A percentile compares a stretch with the other conserved stretches of the same genome.
Conservation (phyloP, 139 green algal genomes). For the Asterochloris sp. region DNA sequence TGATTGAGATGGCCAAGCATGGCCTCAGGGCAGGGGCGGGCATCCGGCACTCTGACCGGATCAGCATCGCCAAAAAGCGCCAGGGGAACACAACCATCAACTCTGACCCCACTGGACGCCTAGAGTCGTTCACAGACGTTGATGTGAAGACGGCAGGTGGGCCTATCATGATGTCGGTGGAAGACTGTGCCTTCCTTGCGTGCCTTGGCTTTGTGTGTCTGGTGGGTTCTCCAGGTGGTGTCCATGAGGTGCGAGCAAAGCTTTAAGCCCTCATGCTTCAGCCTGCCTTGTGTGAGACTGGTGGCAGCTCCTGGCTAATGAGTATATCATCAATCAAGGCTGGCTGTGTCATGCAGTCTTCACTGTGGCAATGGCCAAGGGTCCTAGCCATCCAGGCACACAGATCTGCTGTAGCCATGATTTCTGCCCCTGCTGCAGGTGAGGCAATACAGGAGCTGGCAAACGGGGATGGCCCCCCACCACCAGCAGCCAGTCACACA, state of each 20-base stretch:
- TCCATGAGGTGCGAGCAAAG: not conserved
- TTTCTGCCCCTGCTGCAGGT: too few relatives aligned
- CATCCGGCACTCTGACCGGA: not conserved
- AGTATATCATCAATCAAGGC: too few relatives aligned
- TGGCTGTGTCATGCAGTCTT: too few relatives aligned
- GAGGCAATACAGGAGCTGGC: too few relatives aligned
- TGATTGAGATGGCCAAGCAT: constrained; percentile 86
- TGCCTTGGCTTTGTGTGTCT: not conserved
- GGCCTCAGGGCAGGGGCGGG: constrained; percentile 43
- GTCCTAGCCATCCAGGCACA: too few relatives aligned
- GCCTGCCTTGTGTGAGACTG: too few relatives aligned
- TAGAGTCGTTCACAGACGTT: constrained; percentile 71
- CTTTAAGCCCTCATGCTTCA: not conserved
- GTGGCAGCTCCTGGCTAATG: too few relatives aligned
- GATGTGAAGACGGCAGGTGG: constrained; percentile 41
- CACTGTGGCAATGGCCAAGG: too few relatives aligned
- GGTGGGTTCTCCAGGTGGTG: constrained; percentile 6
- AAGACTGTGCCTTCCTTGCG: not conserved
- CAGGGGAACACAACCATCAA: constrained; percentile 46
- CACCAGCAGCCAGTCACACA: not conserved
- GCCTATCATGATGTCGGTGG: not conserved
- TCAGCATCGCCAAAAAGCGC: constrained; percentile 26
- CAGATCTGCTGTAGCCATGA: too few relatives aligned
- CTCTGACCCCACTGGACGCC: constrained; percentile 44
- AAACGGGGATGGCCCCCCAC: too few relatives aligned